Evolutionary conservation across 805 yeast genomes (phyloP).

Genomic region (Komagataella kurtzmanii): DNA sequence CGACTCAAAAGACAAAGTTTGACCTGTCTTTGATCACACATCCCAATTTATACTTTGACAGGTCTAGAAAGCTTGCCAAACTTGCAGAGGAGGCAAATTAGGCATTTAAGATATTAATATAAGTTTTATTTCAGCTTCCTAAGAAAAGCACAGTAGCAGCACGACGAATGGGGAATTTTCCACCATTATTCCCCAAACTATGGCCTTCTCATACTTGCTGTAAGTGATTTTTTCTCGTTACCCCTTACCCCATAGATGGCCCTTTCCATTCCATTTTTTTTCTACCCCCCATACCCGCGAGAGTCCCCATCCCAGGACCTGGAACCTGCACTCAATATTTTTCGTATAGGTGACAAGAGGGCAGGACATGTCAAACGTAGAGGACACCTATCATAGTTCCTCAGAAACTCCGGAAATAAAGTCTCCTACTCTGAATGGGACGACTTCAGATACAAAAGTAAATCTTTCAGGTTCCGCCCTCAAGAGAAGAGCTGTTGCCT

Average conservation of each 20-base stretch:
- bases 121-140: background rate
- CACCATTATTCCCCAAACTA: too few relatives aligned
- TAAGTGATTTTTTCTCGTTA: background rate
- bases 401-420: background rate
- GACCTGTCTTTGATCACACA: conserved; percentile 61
- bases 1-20: conserved; percentile 14
- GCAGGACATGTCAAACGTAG: background rate
- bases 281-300: background rate
- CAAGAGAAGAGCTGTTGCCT: conserved; percentile 39
- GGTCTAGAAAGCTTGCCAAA: conserved; percentile 47
- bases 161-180: too few relatives aligned
- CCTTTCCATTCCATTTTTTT: background rate
- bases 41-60: conserved; percentile 80
- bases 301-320: background rate
- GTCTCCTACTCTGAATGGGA: background rate
- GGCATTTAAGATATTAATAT: background rate
- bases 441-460: background rate
- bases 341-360: background rate
- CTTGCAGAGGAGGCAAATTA: conserved; percentile 6
- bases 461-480: background rate
- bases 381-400: background rate
- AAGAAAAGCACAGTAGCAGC: too few relatives aligned
- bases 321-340: background rate
- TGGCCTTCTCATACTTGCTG: too few relatives aligned
- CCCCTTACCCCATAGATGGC: background rate